A percentile compares a stretch with the other conserved stretches of the same genome.
phyloP scores from a whole-genome alignment of 805 yeast genomes.

The Priceomyces medius region DNA sequence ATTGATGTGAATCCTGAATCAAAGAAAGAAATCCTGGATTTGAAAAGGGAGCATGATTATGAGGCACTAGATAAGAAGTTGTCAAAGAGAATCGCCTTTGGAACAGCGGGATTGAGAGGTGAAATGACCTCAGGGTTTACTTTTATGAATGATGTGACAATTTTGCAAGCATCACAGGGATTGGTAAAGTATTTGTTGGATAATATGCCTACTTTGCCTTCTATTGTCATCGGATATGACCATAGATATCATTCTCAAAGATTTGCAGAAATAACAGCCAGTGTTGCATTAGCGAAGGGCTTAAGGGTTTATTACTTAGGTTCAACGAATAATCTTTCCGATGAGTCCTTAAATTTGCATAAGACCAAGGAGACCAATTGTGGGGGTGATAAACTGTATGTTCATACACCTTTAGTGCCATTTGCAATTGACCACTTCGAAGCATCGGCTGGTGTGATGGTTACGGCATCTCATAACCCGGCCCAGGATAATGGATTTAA shows the following conservation, averaged over 20 bases:
- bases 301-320: slow-evolving; percentile 68
- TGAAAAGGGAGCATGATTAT: slow-evolving; percentile 39
- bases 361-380: slow-evolving; percentile 3
- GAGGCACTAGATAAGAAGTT: slow-evolving; percentile 53
- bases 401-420: slow-evolving; percentile 92
- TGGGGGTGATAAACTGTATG: slow-evolving; percentile 20
- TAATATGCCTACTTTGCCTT: slow-evolving; percentile 12
- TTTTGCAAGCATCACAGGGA: slow-evolving; percentile 88
- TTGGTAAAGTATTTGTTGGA: slow-evolving; percentile 50
- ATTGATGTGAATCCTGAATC: slow-evolving; percentile 46
- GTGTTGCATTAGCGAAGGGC: slow-evolving; percentile 67
- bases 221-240: slow-evolving; percentile 86
- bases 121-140: slow-evolving; percentile 88
- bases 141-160: slow-evolving; percentile 85
- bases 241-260: slow-evolving; percentile 78
- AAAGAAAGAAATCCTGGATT: slow-evolving; percentile 50
- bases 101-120: slow-evolving; percentile 91
- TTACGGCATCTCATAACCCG: slow-evolving; percentile 88
- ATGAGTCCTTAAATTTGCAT: slow-evolving; percentile 18
- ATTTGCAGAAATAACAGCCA: slow-evolving; percentile 78
- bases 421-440: slow-evolving; percentile 64
- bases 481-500: slow-evolving; percentile 89
- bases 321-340: slow-evolving; percentile 31
- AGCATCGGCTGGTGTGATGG: slow-evolving; percentile 86
- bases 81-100: slow-evolving; percentile 68